phyloP scores from a whole-genome alignment of 345 rosid genomes.

The Punica granatum region DNA sequence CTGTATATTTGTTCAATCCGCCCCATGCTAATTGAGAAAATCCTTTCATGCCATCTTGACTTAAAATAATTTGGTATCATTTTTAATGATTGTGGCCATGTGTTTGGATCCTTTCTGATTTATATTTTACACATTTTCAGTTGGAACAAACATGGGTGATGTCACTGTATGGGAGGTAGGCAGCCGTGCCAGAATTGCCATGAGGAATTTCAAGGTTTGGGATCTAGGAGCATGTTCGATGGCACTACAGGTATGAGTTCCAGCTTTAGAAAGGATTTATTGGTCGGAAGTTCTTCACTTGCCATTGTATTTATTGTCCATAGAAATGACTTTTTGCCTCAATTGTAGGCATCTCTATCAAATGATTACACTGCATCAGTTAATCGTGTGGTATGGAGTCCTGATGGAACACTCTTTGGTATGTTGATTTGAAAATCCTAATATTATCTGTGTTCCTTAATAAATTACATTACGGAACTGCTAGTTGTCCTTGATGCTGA shows the following conservation, averaged over 20 bases:
- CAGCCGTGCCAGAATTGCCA: constrained; percentile 50
- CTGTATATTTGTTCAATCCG: background rate
- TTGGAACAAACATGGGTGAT: constrained; percentile 78
- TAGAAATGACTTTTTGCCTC: constrained; percentile 4
- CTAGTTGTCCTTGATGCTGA: background rate
- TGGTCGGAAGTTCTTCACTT: constrained; percentile 4
- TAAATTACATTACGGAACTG: background rate
- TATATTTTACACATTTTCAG: constrained; percentile 25
- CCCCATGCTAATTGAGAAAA: background rate
- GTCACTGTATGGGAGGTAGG: constrained; percentile 70
- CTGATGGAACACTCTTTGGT: constrained; percentile 83
- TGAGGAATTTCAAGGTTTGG: constrained; percentile 59
- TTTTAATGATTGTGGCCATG: background rate
- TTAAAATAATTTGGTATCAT: too few species aligned
- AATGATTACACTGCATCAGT: constrained; percentile 53
- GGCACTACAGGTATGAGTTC: constrained; percentile 50
- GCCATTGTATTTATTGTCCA: background rate
- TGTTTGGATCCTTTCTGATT: background rate
- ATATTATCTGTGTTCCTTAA: background rate
- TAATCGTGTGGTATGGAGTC: constrained; percentile 84
- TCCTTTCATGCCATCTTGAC: too few species aligned
- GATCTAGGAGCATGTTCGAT: constrained; percentile 45
- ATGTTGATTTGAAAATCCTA: constrained; percentile 10
- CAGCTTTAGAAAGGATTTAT: background rate
- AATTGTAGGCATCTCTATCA: constrained; percentile 42